A percentile compares a stretch with the other conserved stretches of the same genome.
phyloP scores from a whole-genome alignment of 2,329 filamentous ascomycete species.

The Xylaria sp. region DNA sequence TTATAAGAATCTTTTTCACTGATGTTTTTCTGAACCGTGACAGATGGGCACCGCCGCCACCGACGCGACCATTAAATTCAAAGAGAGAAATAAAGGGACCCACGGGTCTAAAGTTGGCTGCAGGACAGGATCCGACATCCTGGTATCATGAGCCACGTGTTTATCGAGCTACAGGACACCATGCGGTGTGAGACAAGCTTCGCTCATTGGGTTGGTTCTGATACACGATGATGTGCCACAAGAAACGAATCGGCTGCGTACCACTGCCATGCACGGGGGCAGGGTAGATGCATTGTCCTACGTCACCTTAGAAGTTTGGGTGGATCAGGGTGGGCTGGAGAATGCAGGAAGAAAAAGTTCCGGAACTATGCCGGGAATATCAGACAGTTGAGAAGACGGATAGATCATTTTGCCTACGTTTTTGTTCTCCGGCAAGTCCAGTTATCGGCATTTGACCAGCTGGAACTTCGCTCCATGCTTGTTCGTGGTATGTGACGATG shows the following conservation, averaged over 20 bases:
- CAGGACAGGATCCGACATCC: background rate
- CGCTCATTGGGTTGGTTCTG: constrained; percentile 20
- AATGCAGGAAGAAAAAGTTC: constrained; percentile 1
- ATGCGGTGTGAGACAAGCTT: background rate
- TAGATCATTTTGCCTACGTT: background rate
- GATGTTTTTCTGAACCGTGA: constrained; percentile 54
- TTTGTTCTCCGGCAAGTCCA: background rate
- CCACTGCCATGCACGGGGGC: background rate
- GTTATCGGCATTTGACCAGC: background rate
- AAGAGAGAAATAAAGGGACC: constrained; percentile 10
- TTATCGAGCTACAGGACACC: constrained; percentile 9
- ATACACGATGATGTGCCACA: constrained; percentile 15
- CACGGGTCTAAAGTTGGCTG: constrained; percentile 10
- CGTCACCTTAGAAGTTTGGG: background rate
- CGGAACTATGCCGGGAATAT: constrained; percentile 15
- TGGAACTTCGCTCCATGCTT: background rate
- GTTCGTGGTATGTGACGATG: background rate
- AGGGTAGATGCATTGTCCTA: background rate
- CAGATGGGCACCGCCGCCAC: constrained; percentile 56
- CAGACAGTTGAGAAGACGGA: constrained; percentile 2
- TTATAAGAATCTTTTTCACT: constrained; percentile 49
- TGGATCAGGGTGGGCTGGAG: background rate
- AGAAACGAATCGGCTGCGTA: background rate
- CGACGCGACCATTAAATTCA: constrained; percentile 43
- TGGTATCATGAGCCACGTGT: constrained; percentile 11